Percentiles rank a stretch among this genome's conserved stretches.
Conservation (phyloP, 768 basidiomycete species). For the Dioszegia aurantiaca region DNA sequence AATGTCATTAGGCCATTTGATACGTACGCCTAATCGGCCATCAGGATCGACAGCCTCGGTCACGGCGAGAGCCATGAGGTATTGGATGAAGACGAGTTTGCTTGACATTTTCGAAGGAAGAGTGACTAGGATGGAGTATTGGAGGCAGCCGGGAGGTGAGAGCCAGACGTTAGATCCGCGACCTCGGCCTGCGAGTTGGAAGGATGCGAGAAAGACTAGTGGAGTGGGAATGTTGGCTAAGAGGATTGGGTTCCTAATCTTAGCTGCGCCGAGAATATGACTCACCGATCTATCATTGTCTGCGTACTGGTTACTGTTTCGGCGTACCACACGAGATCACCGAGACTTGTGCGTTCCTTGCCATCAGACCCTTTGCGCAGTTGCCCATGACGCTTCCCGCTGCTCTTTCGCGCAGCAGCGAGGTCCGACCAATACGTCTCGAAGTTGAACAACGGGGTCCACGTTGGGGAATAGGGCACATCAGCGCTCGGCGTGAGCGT, state of each 20-base stretch:
- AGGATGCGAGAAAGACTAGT: slow-evolving; percentile 76
- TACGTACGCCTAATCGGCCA: slow-evolving; percentile 62
- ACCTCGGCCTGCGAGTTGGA: slow-evolving; percentile 82
- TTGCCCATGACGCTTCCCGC: slow-evolving; percentile 27
- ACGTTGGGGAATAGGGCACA: slow-evolving; percentile 44
- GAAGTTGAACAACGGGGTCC: slow-evolving; percentile 74
- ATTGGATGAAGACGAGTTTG: slow-evolving; percentile 84
- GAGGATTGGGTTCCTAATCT: slow-evolving; percentile 70
- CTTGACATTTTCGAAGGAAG: slow-evolving; percentile 60
- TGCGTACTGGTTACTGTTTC: slow-evolving; percentile 92
- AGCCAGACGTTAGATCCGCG: slow-evolving; percentile 88
- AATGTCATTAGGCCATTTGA: slow-evolving; percentile 98
- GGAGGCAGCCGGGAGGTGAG: slow-evolving; percentile 83
- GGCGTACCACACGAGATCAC: slow-evolving; percentile 77
- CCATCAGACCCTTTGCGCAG: slow-evolving; percentile 25
- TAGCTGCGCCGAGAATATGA: slow-evolving; percentile 12
- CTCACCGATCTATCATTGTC: slow-evolving; percentile 87
- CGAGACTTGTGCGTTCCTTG: slow-evolving; percentile 56
- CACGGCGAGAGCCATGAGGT: slow-evolving; percentile 85
- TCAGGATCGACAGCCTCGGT: slow-evolving; percentile 72
- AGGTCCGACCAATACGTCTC: slow-evolving; percentile 62
- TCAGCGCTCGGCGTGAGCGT: slow-evolving; percentile 38
- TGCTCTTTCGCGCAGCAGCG: slow-evolving; percentile 27
- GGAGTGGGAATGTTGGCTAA: slow-evolving; percentile 70
- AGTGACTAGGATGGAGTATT: slow-evolving; percentile 73